Base-by-base conservation (phyloP, 2,329 filamentous ascomycete genomes). In the Sarocladium kiliense region DNA sequence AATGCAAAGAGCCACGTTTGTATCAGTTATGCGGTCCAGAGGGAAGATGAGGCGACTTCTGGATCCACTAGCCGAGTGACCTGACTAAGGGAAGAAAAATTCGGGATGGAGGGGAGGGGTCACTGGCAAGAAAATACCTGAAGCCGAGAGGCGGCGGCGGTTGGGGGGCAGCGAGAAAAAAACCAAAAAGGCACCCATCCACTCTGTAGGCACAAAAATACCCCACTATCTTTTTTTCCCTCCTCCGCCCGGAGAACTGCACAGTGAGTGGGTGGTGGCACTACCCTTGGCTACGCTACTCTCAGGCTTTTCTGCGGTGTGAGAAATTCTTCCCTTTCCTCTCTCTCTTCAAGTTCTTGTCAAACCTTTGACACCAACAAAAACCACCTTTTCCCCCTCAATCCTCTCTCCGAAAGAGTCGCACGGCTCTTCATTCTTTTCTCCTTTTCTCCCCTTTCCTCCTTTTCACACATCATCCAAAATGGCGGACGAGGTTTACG, bases 401-500 rank as follows among this genome's bases (percentile, higher is more conserved):
- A 53, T 44, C 50, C 44, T 59, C 55, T 54, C 56, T 57, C 47
- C 18, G 47, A 51, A 32, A 16, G 23, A 51, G 30, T 51, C 60
- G 56, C 60, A 7, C 16, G 44, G 27, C 44, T 47, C 14, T 47
- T 47, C 41, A 44, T 44, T 25, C 16, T 12, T 44, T 44, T 58
- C 58, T 59, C 58, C 58, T 64, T 61, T 60, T 56, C 59, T 58
- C 34, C 21, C 27, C 51, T 23, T 49, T 42, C 30, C 53, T 42
- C 53, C 36, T 32, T 54, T 45, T 47, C 36, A 56, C 39, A 56
- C 56, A 44, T 34, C 51, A 59, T 54, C 66, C 69, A 90, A 79
- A 74, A 97, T 97, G 93, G 87, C 90, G 76, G 91, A 96, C 77
- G 93, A 97, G 87, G 87, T 95, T 70, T 99, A 97, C 78, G 94